These are phyloP conservation scores for Penicillium sp. DNA, from an alignment of 2,329 filamentous ascomycete species.

Conservation along the genomic window DNA sequence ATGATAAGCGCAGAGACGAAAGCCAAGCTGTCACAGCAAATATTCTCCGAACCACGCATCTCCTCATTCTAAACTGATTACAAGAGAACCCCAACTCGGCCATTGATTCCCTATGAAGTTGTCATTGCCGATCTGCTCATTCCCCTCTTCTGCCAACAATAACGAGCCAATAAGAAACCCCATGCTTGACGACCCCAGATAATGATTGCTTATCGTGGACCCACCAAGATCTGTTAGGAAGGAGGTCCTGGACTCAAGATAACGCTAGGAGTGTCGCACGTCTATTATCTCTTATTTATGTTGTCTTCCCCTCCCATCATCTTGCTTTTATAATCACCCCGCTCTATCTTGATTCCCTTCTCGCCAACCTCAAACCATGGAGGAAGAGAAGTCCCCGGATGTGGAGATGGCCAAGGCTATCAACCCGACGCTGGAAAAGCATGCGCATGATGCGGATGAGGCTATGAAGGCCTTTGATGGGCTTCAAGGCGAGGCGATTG, in stretches of 20 bases:
- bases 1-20: neutral
- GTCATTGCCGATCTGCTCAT: constrained; percentile 16
- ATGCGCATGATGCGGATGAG: constrained; percentile 56
- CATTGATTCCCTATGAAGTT: neutral
- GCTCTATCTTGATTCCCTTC: neutral
- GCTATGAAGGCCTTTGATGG: constrained; percentile 54
- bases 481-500: constrained; percentile 48
- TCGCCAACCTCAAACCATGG: constrained; percentile 9
- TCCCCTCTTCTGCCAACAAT: constrained; percentile 10
- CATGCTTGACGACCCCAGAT: constrained; percentile 14
- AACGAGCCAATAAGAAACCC: neutral
- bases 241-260: constrained; percentile 2
- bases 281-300: neutral
- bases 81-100: neutral
- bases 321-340: neutral
- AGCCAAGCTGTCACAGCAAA: constrained; percentile 3
- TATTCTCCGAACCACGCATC: neutral
- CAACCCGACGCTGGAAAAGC: constrained; percentile 43
- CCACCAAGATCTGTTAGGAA: constrained; percentile 1
- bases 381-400: constrained; percentile 41
- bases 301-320: neutral
- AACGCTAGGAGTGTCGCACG: constrained; percentile 1
- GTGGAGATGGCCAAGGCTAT: constrained; percentile 20
- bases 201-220: constrained; percentile 18
- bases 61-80: neutral